Evolutionary conservation across 371 early-diverging fungal genomes (phyloP).

Genomic region (Mortierella sp.): DNA sequence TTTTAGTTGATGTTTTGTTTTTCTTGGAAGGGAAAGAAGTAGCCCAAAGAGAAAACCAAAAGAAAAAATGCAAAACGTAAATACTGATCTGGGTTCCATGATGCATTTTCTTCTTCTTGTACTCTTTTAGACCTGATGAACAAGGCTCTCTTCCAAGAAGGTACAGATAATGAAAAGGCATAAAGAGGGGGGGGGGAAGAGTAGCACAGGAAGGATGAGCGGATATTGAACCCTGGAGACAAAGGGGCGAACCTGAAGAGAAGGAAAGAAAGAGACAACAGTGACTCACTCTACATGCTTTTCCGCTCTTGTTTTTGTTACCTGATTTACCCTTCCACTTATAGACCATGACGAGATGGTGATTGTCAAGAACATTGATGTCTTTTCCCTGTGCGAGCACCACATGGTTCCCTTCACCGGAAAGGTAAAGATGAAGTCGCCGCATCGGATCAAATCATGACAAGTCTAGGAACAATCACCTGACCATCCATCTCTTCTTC

Average conservation of each 20-base stretch:
- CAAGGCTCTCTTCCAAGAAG: slow-evolving; percentile 97
- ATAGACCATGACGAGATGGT: slow-evolving; percentile 98
- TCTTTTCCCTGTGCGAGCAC: slow-evolving; percentile 98
- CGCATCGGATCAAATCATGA: no score
- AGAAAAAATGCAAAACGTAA: neutral
- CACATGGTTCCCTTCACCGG: slow-evolving; percentile 99
- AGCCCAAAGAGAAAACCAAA: neutral
- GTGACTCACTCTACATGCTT: no score
- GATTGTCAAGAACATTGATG: slow-evolving; percentile 95
- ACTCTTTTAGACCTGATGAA: slow-evolving; percentile 80
- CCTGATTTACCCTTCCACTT: no score
- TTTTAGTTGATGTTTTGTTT: neutral
- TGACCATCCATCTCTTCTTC: neutral
- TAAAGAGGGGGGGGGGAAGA: no score
- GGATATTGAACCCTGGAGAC: no score
- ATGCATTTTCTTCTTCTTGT: neutral
- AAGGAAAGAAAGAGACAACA: no score
- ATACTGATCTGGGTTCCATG: neutral
- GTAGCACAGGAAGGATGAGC: no score
- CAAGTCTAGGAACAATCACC: no score
- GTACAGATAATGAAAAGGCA: slow-evolving; percentile 20
- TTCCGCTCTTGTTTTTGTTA: no score
- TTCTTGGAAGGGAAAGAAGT: neutral
- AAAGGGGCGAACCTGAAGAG: no score
- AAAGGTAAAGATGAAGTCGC: slow-evolving; percentile 69